Evolutionary conservation across 2,329 filamentous ascomycete genomes (phyloP), one percentile per base, ranked within the genome.

Genomic region (Talaromyces sp.): DNA sequence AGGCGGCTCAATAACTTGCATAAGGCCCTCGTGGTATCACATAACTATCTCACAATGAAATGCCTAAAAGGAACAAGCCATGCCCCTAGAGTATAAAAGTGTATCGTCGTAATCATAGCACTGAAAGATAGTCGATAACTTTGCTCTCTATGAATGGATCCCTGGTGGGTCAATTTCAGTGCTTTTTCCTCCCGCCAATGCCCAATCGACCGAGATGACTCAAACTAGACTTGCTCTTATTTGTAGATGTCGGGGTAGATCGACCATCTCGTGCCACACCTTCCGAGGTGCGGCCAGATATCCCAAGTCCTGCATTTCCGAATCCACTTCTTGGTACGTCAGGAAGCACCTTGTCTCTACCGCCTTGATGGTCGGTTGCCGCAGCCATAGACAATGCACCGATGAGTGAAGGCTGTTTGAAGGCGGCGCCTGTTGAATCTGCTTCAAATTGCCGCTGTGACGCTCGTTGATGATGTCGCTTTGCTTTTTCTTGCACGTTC

Each of bases 401-500:
- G 4, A 71, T 65, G 2, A 72, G 69, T 3, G 69, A 65, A 35
- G 55, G 59, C 41, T 66, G 67, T 13, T 65, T 63, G n/a, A 81
- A 71, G 4, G 73, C 43, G 3, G 75, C 70, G 5, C 76, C 73
- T 48, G 80, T 79, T 51, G 84, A 80, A 13, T 83, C 81, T 46
- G 80, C 71, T 52, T 79, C 79, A 54, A 83, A 65, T 21, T 74
- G 63, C 35, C 74, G 68, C 61, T 77, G 71, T 0, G 74, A 72
- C 61, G 76, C 73, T 60, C 85, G 79, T 67, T 91, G 87, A 11
- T 91, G 87, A 11, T 84, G 80, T 55, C 91, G 82, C 56, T 91
- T 83, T 5, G 92, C 89, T 60, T 85, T 86, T 65, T 99, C 94
- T 69, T 99, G 94, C 1, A 95, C 93, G 54, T 82, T 84, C 64